A percentile compares a stretch with the other conserved stretches of the same genome.
These are phyloP conservation scores for Aotearoamyces nothofagi DNA, from an alignment of 2,329 filamentous ascomycete genomes.

Conservation along the genomic window DNA sequence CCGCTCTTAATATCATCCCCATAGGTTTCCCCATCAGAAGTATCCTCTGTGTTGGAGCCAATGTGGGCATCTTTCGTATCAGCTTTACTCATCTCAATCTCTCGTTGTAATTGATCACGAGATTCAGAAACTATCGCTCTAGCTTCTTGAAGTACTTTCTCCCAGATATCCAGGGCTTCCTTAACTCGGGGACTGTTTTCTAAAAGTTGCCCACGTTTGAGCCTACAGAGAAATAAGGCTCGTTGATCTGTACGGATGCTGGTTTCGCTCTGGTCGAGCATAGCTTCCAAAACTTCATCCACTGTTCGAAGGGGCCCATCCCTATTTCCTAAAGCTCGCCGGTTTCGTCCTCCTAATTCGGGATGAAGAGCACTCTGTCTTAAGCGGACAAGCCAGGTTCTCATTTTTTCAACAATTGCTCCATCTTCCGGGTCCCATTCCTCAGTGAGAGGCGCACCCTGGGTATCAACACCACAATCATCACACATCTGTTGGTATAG, in stretches of 20 bases:
- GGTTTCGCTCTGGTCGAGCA: conserved; percentile 75
- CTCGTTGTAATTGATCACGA: conserved; percentile 40
- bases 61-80: conserved; percentile 8
- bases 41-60: conserved; percentile 7
- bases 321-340: conserved; percentile 45
- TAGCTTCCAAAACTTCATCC: conserved; percentile 71
- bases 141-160: conserved; percentile 34
- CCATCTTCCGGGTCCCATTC: conserved; percentile 51
- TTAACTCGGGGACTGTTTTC: conserved; percentile 57
- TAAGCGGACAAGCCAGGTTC: conserved; percentile 60
- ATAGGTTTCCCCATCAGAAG: conserved; percentile 6
- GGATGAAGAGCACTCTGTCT: conserved; percentile 79
- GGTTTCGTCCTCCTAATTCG: conserved; percentile 56
- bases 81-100: conserved; percentile 24
- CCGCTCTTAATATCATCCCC: no score
- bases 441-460: conserved; percentile 44
- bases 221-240: conserved; percentile 41
- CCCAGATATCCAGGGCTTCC: conserved; percentile 59
- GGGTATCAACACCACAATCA: conserved; percentile 46
- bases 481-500: conserved; percentile 64
- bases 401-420: conserved; percentile 52
- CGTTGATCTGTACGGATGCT: conserved; percentile 55
- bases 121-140: conserved; percentile 42
- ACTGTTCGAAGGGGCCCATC: conserved; percentile 63
- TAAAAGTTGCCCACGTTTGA: conserved; percentile 62